Percentiles rank a stretch among this genome's conserved stretches.
Evolutionary conservation across 257 asterid genomes (phyloP).

Genomic region (Nicotiana sylvestris): DNA sequence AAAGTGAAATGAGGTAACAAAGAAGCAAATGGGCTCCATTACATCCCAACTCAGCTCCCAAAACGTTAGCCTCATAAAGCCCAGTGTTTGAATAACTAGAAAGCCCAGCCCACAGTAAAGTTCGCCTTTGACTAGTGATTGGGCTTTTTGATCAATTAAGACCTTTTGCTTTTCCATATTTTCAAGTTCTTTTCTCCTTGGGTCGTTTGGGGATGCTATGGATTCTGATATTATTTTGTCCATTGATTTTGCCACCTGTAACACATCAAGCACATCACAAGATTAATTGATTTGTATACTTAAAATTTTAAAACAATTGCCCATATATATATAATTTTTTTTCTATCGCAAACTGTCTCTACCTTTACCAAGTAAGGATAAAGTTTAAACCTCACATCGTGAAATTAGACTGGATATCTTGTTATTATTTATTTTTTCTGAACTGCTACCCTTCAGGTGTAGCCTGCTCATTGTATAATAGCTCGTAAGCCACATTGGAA

Average conservation of each 20-base stretch:
- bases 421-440: too few species aligned
- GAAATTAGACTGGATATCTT: too few species aligned
- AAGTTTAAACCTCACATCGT: too few species aligned
- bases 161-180: slow-evolving; percentile 46
- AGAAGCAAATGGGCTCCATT: slow-evolving; percentile 98
- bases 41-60: slow-evolving; percentile 97
- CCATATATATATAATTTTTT: too few species aligned
- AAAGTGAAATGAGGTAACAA: slow-evolving; percentile 68
- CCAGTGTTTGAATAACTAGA: slow-evolving; percentile 59
- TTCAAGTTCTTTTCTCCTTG: slow-evolving; percentile 59
- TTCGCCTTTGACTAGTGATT: slow-evolving; percentile 49
- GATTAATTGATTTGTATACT: neutral
- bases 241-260: slow-evolving; percentile 73
- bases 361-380: too few species aligned
- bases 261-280: neutral
- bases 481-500: fast-evolving
- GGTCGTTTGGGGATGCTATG: slow-evolving; percentile 62
- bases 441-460: too few species aligned
- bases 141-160: slow-evolving; percentile 56
- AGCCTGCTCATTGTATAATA: too few species aligned
- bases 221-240: slow-evolving; percentile 47
- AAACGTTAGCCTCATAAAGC: slow-evolving; percentile 85
- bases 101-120: slow-evolving; percentile 79
- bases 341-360: too few species aligned
- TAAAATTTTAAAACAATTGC: neutral